Percentiles rank a stretch among this genome's conserved stretches.
These are phyloP conservation scores for Epichloe baconii DNA, from an alignment of 2,329 filamentous ascomycete species.

Conservation along the genomic window DNA sequence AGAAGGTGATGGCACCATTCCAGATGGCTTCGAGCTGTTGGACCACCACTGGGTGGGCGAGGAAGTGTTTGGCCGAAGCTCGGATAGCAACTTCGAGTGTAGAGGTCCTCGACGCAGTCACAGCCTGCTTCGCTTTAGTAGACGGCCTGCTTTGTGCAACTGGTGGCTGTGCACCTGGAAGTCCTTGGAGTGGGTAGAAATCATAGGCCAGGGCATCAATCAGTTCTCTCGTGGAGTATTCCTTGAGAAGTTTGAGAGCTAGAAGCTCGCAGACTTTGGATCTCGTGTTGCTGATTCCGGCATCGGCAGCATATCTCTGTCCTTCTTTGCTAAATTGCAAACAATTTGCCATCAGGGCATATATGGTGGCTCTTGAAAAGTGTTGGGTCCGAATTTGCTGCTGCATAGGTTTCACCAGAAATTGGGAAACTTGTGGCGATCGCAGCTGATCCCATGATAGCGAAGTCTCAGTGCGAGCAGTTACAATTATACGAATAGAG, in stretches of 20 bases:
- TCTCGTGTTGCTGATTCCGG: conserved; percentile 70
- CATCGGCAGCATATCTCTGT: conserved; percentile 68
- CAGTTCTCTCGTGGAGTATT: conserved; percentile 77
- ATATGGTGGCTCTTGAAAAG: conserved; percentile 75
- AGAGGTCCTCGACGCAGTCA: conserved; percentile 63
- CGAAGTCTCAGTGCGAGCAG: conserved; percentile 78
- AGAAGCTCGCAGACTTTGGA: conserved; percentile 83
- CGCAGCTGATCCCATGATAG: conserved; percentile 89
- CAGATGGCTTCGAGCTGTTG: conserved; percentile 95
- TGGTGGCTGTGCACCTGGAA: conserved; percentile 36
- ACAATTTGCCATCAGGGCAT: conserved; percentile 85
- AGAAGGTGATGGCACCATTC: conserved; percentile 91
- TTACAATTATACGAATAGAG: conserved; percentile 72
- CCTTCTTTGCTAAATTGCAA: conserved; percentile 86
- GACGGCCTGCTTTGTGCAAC: conserved; percentile 20
- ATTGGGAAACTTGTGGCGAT: conserved; percentile 92
- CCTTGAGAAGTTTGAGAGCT: conserved; percentile 77
- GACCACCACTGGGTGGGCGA: conserved; percentile 82
- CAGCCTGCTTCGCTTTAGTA: conserved; percentile 29
- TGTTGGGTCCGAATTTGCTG: conserved; percentile 73
- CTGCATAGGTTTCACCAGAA: conserved; percentile 89
- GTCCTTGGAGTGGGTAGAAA: conserved; percentile 81
- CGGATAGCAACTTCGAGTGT: conserved; percentile 88
- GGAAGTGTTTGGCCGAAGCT: conserved; percentile 81
- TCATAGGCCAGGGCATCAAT: conserved; percentile 93